Percentiles rank a stretch among this genome's conserved stretches.
Conservation (phyloP, 306 rosid genomes). For the Elaeagnus macrophylla region DNA sequence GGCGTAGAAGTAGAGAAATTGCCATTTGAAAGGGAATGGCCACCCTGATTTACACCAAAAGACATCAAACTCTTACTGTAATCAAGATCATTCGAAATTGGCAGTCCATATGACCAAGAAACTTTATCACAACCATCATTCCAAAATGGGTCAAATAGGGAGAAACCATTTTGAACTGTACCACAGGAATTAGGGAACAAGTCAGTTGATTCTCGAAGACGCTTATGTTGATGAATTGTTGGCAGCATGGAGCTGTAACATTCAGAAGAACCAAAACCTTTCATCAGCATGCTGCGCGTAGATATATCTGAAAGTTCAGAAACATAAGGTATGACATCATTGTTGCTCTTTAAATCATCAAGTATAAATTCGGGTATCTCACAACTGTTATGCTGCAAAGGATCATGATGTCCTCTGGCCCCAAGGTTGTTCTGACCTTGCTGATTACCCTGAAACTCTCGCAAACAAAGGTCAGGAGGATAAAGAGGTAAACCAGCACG, state of each 20-base stretch:
- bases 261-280: conserved; percentile 59
- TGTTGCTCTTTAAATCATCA: conserved; percentile 47
- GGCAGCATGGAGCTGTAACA: conserved; percentile 40
- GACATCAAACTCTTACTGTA: conserved; percentile 38
- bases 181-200: conserved; percentile 40
- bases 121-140: conserved; percentile 38
- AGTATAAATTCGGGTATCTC: conserved; percentile 54
- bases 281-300: conserved; percentile 35
- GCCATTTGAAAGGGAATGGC: conserved; percentile 92
- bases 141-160: conserved; percentile 37
- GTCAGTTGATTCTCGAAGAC: conserved; percentile 48
- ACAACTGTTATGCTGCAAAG: conserved; percentile 34
- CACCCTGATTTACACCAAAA: conserved; percentile 31
- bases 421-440: conserved; percentile 31
- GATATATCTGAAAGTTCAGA: conserved; percentile 45
- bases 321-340: conserved; percentile 40
- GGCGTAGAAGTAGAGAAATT: conserved; percentile 87
- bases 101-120: conserved; percentile 39
- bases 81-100: conserved; percentile 45
- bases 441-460: conserved; percentile 44
- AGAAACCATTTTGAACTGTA: conserved; percentile 32
- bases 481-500: conserved; percentile 92
- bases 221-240: conserved; percentile 50
- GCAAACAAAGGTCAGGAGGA: conserved; percentile 69
- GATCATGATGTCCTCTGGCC: conserved; percentile 39